A percentile compares a stretch with the other conserved stretches of the same genome.
phyloP scores from a whole-genome alignment of 345 rosid genomes.

The Draba incana region DNA sequence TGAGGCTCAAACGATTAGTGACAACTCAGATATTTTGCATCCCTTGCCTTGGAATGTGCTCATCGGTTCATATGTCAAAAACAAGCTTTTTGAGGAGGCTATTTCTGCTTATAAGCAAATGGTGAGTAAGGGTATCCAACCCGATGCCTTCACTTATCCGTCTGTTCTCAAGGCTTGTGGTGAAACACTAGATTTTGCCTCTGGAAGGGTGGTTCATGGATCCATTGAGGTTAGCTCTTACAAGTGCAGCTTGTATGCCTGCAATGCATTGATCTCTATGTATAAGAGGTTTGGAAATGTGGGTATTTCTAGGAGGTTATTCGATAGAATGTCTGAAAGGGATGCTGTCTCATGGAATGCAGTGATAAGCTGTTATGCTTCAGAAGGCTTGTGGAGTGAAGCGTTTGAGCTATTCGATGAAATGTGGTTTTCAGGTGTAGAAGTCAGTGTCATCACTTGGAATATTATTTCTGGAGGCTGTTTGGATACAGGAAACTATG shows the following conservation, averaged over 20 bases:
- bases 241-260: conserved; percentile 59
- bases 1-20: conserved; percentile 46
- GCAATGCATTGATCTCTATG: conserved; percentile 79
- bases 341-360: conserved; percentile 85
- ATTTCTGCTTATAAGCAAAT: conserved; percentile 54
- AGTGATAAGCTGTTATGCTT: conserved; percentile 63
- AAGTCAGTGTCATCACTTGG: conserved; percentile 62
- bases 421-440: conserved; percentile 53
- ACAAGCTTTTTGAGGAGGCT: conserved; percentile 51
- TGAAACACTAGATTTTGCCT: conserved; percentile 52
- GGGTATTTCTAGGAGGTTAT: conserved; percentile 51
- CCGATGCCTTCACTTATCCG: conserved; percentile 79
- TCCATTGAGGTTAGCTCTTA: conserved; percentile 49
- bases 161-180: conserved; percentile 83
- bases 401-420: conserved; percentile 61
- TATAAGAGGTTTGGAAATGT: conserved; percentile 65
- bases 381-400: conserved; percentile 66
- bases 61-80: conserved; percentile 53
- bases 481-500: conserved; percentile 54
- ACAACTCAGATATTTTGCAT: conserved; percentile 46
- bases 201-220: conserved; percentile 63
- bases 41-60: conserved; percentile 82
- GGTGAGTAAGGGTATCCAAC: conserved; percentile 57
- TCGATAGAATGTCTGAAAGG: conserved; percentile 63
- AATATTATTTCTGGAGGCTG: conserved; percentile 69